phyloP scores from a whole-genome alignment of 1,284 basidiomycete genomes.

The Austroboletus novae-zelandiae region DNA sequence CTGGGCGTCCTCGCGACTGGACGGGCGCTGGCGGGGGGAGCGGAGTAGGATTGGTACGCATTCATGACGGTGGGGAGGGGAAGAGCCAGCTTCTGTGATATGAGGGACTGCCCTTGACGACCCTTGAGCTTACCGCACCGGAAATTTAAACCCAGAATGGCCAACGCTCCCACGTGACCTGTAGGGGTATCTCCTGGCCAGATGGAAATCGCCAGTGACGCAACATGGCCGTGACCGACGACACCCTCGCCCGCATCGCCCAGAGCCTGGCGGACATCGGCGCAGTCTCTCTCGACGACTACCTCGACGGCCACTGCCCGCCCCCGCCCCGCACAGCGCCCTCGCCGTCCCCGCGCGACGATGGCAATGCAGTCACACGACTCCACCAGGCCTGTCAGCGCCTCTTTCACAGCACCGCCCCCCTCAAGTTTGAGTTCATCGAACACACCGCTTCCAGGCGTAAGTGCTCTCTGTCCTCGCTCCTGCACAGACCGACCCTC shows the following conservation, averaged over 20 bases:
- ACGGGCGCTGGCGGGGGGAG: slow-evolving; percentile 14
- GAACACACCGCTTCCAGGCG: slow-evolving; percentile 37
- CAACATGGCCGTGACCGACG: too few relatives aligned
- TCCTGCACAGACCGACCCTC: neutral
- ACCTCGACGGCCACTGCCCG: slow-evolving; percentile 8
- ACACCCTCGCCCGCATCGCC: slow-evolving; percentile 12
- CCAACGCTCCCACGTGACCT: too few relatives aligned
- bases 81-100: slow-evolving; percentile 3
- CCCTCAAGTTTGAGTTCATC: slow-evolving; percentile 45
- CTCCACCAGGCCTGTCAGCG: slow-evolving; percentile 46
- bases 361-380: slow-evolving; percentile 26
- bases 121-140: too few relatives aligned
- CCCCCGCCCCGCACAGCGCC: too few relatives aligned
- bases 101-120: too few relatives aligned
- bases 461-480: slow-evolving; percentile 17
- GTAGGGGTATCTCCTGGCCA: too few relatives aligned
- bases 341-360: neutral
- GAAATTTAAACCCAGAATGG: too few relatives aligned
- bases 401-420: slow-evolving; percentile 36
- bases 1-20: slow-evolving; percentile 46
- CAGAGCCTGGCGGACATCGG: slow-evolving; percentile 20
- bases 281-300: slow-evolving; percentile 23
- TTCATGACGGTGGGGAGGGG: slow-evolving; percentile 15
- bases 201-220: too few relatives aligned
- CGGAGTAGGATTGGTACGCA: slow-evolving; percentile 16